phyloP scores from a whole-genome alignment of 495 filamentous ascomycete genomes.

The Pseudomonodictys pantanalensis region DNA sequence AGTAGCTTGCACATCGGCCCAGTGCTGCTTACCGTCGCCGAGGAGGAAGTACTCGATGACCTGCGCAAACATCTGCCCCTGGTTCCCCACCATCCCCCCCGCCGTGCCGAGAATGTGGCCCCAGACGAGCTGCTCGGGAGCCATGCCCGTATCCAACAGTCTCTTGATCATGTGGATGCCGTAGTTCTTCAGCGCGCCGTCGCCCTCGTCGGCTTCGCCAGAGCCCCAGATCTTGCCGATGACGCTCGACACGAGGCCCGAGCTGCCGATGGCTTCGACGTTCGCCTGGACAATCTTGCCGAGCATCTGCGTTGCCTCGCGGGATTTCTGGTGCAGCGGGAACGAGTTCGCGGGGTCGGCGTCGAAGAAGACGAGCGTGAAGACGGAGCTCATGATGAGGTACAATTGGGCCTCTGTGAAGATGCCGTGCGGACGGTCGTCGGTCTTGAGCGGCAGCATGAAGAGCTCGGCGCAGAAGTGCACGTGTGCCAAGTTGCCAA shows the following conservation, averaged over 20 bases:
- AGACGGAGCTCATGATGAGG: slow-evolving; percentile 56
- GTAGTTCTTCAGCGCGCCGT: slow-evolving; percentile 35
- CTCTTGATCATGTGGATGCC: slow-evolving; percentile 40
- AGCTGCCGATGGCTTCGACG: slow-evolving; percentile 29
- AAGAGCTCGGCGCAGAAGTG: slow-evolving; percentile 62
- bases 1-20: slow-evolving; percentile 49
- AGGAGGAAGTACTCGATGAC: slow-evolving; percentile 46
- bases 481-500: slow-evolving; percentile 60
- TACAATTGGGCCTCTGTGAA: slow-evolving; percentile 62
- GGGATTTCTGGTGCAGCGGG: slow-evolving; percentile 55
- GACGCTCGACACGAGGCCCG: slow-evolving; percentile 27
- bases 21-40: slow-evolving; percentile 47
- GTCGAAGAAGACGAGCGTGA: slow-evolving; percentile 64
- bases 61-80: slow-evolving; percentile 41
- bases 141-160: slow-evolving; percentile 31
- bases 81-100: slow-evolving; percentile 45
- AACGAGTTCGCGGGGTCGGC: slow-evolving; percentile 63
- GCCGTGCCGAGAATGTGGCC: slow-evolving; percentile 44
- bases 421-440: slow-evolving; percentile 55
- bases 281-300: slow-evolving; percentile 38
- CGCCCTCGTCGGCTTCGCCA: neutral
- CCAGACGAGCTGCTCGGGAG: slow-evolving; percentile 38
- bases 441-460: slow-evolving; percentile 61
- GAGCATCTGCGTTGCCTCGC: slow-evolving; percentile 36
- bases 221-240: slow-evolving; percentile 34